Evolutionary conservation across 2,329 filamentous ascomycete genomes (phyloP).

Genomic region (Arthroderma sp.): DNA sequence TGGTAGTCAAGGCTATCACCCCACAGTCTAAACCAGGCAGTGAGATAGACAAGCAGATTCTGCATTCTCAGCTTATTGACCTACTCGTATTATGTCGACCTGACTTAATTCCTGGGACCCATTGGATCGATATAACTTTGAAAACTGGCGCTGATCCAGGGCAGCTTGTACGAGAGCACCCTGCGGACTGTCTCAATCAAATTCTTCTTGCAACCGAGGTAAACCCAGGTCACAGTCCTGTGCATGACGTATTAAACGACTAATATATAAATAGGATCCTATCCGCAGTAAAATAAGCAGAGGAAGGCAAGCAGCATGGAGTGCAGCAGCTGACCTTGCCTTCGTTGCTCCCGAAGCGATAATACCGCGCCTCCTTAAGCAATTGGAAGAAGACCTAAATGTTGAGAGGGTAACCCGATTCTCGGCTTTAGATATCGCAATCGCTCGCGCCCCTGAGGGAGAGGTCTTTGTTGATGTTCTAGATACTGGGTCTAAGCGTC

Average conservation of each 20-base stretch:
- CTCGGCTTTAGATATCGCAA: constrained; percentile 79
- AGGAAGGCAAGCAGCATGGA: constrained; percentile 57
- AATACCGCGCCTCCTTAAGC: constrained; percentile 59
- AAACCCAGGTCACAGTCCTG: constrained; percentile 23
- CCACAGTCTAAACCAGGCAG: constrained; percentile 23
- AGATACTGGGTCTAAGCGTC: constrained; percentile 59
- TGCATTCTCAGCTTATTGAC: constrained; percentile 60
- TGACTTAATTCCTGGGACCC: constrained; percentile 61
- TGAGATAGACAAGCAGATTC: constrained; percentile 27
- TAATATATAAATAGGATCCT: constrained; percentile 16
- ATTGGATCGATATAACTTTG: constrained; percentile 83
- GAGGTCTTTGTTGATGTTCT: constrained; percentile 83
- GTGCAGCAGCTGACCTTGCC: constrained; percentile 76
- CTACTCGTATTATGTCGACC: constrained; percentile 66
- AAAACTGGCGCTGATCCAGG: constrained; percentile 73
- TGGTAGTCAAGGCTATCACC: constrained; percentile 37
- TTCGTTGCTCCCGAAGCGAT: constrained; percentile 82
- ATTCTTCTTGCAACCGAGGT: constrained; percentile 48
- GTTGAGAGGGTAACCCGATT: constrained; percentile 55
- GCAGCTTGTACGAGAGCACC: constrained; percentile 51
- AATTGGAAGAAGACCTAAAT: constrained; percentile 63
- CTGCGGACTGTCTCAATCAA: constrained; percentile 53
- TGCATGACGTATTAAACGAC: neutral
- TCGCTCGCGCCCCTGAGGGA: constrained; percentile 81
- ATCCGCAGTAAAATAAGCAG: constrained; percentile 22